Base-by-base conservation (phyloP, 2,329 filamentous ascomycete species). In the Biscogniauxia marginata region DNA sequence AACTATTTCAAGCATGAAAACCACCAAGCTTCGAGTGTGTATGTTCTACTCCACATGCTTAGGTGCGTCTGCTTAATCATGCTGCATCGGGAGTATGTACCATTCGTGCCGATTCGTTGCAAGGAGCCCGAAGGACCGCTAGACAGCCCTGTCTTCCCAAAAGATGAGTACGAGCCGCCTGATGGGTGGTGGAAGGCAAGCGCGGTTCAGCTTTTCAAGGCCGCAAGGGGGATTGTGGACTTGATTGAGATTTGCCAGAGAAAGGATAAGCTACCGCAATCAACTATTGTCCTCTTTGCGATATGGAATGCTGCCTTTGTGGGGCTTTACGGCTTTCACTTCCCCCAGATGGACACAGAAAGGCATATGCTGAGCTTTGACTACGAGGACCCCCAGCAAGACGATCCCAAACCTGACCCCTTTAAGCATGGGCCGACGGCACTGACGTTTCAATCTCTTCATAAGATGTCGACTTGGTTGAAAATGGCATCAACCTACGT, bases 1-100 rank as follows among this genome's bases (percentile, higher is more conserved):
- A 90, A 89, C 67, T 85, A 86, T 46, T 82, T 84, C 63, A 84
- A 82, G 21, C 86, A 90, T 64, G 84, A 88, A 63, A 84, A 83
- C 58, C 79, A 84, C 53, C 79, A 84, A 45, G 84, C 83, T 1
- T 84, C 84, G 1, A 86, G 85, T 47, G 80, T 82, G 7, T 91
- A 87, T 65, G 82, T 86, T 8, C 79, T 88, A 3, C 74, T 91
- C 53, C 88, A 91, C 64, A 84, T 86, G 63, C 79, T 89, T 0
- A 81, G 84, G 56, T 81, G 82, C 1, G 75, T 90, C 2, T 89
- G 85, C 67, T 79, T 82, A 54, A 85, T 91, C 59, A 84, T 88
- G 74, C 76, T 90, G 23, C 84, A 89, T 65, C 78, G 87, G 59
- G 86, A 89, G 67, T 89, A 86, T 59, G 78, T 89, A 22, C 85